A percentile compares a stretch with the other conserved stretches of the same genome.
phyloP scores from a whole-genome alignment of 2,329 filamentous ascomycete species.

The Grosmannia huntii region DNA sequence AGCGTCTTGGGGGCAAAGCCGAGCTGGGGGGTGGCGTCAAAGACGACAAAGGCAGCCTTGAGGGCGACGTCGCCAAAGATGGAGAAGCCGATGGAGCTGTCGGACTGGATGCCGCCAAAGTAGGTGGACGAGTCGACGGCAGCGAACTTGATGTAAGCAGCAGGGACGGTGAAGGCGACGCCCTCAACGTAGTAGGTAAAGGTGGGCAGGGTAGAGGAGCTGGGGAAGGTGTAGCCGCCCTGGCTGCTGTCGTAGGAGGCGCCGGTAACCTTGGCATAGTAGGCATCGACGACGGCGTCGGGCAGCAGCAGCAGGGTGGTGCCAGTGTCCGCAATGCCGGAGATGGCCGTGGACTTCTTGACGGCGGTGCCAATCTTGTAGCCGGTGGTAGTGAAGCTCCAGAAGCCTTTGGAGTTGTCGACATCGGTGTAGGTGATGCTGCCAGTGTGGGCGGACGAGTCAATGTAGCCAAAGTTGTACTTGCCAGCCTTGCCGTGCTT shows the following conservation, averaged over 20 bases:
- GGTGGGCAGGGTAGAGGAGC: constrained; percentile 31
- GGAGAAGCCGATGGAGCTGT: constrained; percentile 13
- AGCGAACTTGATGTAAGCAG: constrained; percentile 36
- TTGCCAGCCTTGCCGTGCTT: constrained; percentile 20
- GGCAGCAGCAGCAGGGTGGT: constrained; percentile 43
- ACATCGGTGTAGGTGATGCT: constrained; percentile 36
- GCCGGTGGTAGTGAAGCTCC: constrained; percentile 22
- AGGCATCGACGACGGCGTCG: constrained; percentile 31
- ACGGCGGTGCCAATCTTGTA: constrained; percentile 19
- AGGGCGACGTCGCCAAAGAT: constrained; percentile 17
- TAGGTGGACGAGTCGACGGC: constrained; percentile 31
- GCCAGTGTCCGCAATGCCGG: constrained; percentile 45
- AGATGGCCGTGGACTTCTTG: constrained; percentile 14
- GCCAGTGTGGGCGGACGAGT: constrained; percentile 39
- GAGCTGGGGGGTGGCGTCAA: constrained; percentile 13
- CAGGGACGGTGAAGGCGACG: constrained; percentile 34
- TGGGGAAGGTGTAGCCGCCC: constrained; percentile 41
- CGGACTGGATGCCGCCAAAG: constrained; percentile 51
- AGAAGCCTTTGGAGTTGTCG: constrained; percentile 26
- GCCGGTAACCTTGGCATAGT: constrained; percentile 35
- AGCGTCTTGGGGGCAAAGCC: constrained; percentile 14
- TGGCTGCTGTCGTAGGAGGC: constrained; percentile 23
- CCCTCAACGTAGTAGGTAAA: constrained; percentile 35
- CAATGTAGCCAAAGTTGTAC: constrained; percentile 47
- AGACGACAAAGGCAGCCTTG: constrained; percentile 17